These are phyloP conservation scores for Rhododendron molle DNA, from an alignment of 148 eudicot genomes.

Conservation along the genomic window DNA sequence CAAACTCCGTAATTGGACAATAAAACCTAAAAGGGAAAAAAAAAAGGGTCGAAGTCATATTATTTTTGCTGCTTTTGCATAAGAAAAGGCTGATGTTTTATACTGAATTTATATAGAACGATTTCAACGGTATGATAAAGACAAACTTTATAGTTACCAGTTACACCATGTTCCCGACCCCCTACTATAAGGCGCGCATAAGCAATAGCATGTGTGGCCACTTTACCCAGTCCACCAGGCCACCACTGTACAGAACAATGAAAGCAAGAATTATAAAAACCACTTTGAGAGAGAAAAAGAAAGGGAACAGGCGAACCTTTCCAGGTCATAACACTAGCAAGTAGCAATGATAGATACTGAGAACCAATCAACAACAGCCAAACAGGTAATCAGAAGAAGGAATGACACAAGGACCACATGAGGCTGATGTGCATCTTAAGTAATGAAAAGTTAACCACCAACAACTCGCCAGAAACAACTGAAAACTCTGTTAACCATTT, in stretches of 20 bases:
- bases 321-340: background rate
- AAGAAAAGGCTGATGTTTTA: no score
- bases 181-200: slow-evolving; percentile 79
- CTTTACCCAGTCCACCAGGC: slow-evolving; percentile 98
- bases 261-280: slow-evolving; percentile 3
- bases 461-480: background rate
- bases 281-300: background rate
- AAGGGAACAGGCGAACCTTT: background rate
- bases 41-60: no score
- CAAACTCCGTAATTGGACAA: no score
- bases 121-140: no score
- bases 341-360: background rate
- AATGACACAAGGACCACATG: background rate
- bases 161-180: slow-evolving; percentile 74
- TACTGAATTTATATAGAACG: no score
- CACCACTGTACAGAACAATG: slow-evolving; percentile 64
- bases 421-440: background rate
- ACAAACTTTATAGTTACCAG: no score
- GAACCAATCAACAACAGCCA: background rate
- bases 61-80: no score
- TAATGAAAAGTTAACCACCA: background rate
- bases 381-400: background rate
- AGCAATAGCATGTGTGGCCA: slow-evolving; percentile 81
- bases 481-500: background rate
- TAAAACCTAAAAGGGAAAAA: no score